phyloP scores from a whole-genome alignment of 1,284 basidiomycete species.

The Boletellus deceptivus region DNA sequence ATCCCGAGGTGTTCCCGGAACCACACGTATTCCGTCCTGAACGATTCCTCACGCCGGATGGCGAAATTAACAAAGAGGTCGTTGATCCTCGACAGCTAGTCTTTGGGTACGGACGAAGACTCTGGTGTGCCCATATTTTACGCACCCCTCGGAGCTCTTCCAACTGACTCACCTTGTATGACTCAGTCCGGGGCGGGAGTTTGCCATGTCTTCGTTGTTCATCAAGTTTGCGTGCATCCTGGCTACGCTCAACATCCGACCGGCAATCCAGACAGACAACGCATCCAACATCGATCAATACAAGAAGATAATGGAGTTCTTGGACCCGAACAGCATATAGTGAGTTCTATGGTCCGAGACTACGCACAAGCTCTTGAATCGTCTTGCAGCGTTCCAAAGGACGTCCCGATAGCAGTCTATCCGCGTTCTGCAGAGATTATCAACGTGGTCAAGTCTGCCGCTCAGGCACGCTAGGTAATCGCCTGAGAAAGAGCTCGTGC shows the following conservation, averaged over 20 bases:
- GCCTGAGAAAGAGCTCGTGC: too few species aligned
- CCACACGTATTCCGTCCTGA: constrained; percentile 8
- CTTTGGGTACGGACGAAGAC: constrained; percentile 9
- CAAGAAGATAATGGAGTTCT: constrained; percentile 7
- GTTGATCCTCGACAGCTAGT: constrained; percentile 6
- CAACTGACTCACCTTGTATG: neutral
- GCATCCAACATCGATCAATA: neutral
- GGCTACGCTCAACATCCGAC: neutral
- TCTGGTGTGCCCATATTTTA: neutral
- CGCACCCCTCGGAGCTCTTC: neutral
- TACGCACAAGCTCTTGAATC: neutral
- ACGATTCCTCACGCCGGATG: constrained; percentile 5
- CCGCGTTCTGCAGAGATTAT: constrained; percentile 3
- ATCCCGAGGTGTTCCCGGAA: constrained; percentile 3
- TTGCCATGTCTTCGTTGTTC: constrained; percentile 5
- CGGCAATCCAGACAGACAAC: neutral
- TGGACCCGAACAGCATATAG: constrained; percentile 9
- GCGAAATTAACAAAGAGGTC: constrained; percentile 7
- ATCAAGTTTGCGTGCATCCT: constrained; percentile 8
- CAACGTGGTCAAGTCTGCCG: neutral
- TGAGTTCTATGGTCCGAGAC: neutral
- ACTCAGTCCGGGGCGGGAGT: constrained; percentile 4
- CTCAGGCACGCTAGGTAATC: neutral
- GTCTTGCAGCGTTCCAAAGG: constrained; percentile 1
- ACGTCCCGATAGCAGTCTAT: constrained; percentile 3